Base-by-base conservation (phyloP, 148 eudicot genomes). In the Vaccinium macrocarpon region DNA sequence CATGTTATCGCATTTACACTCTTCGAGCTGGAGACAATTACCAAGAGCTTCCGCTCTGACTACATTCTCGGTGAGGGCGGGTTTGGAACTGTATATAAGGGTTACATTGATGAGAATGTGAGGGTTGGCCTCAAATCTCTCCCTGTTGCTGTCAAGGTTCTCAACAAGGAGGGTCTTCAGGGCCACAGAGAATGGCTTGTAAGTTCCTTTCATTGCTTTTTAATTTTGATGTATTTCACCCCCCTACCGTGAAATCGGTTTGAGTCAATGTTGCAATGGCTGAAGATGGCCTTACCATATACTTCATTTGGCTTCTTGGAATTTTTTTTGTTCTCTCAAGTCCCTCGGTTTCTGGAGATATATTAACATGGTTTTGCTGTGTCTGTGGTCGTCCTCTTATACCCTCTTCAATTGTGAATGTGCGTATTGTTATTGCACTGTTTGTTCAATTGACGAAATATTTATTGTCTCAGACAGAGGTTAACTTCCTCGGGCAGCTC, bases 171-270 rank as follows among this genome's bases (percentile, higher is more conserved):
- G 82, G 98, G 98, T 53, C 98, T 94, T 85, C 98, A 95, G 79
- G 98, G 98, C 52, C 98, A 95, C 89, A 85, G 98, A 5, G 98
- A 95, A 86, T 95, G 98, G 98, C 98, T 95, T 66, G 96, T 94
- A 87, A 85, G 95, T 90, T 78, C 62, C 8, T 55, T 81, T 55
- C 35, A 21, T 11, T 53, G 15, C 14, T 48, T 57, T 16, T 10
- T n/a, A 38, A 42, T 80, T 25, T 76, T 32, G 4, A 6, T 83
- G 23, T 55, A 59, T 79, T 79, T 48, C 66, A 16, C 32, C 64
- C 25, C 62, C n/a, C 48, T 52, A 35, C 19, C 2, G 49, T 35
- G 72, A 25, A 23, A 66, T 66, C 5, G 25, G 16, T 66, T 25
- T 11, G 72, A 66, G 72, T 66, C 72, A 66, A 10, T 25, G 72